Evolutionary conservation across 768 basidiomycete species (phyloP).

Genomic region (Stropharia rugosoannulata): DNA sequence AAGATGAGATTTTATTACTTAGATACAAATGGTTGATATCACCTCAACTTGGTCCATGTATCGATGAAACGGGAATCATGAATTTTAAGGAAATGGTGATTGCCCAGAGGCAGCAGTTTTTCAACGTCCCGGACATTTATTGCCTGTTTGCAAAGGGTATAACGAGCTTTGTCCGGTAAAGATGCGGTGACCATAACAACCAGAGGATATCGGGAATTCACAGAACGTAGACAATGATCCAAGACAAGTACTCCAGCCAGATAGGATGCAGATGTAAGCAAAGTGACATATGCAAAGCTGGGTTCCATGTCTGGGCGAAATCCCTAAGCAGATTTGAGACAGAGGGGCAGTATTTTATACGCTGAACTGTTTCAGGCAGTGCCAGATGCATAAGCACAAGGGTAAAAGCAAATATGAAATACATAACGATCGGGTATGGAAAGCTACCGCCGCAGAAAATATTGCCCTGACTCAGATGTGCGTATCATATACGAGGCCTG

Average conservation of each 20-base stretch:
- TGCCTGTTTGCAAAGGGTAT: constrained; percentile 49
- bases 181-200: constrained; percentile 73
- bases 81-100: constrained; percentile 37
- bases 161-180: constrained; percentile 49
- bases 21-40: constrained; percentile 4
- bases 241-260: constrained; percentile 64
- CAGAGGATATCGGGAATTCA: constrained; percentile 69
- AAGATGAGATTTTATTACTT: constrained; percentile 1
- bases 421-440: constrained; percentile 15
- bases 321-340: constrained; percentile 12
- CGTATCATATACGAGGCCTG: constrained; percentile 6
- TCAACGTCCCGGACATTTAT: constrained; percentile 63
- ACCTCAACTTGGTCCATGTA: constrained; percentile 73
- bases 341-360: constrained; percentile 16
- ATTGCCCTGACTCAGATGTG: constrained; percentile 11
- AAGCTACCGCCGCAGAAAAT: constrained; percentile 16
- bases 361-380: constrained; percentile 17
- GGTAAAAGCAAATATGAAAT: constrained; percentile 12
- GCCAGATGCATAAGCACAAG: constrained; percentile 22
- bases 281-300: constrained; percentile 65
- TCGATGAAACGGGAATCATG: constrained; percentile 60
- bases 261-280: constrained; percentile 75
- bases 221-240: constrained; percentile 49
- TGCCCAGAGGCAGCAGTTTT: constrained; percentile 48
- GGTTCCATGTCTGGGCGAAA: constrained; percentile 15